Conservation (phyloP, 1,284 basidiomycete species). For the Puccinia hordei region DNA sequence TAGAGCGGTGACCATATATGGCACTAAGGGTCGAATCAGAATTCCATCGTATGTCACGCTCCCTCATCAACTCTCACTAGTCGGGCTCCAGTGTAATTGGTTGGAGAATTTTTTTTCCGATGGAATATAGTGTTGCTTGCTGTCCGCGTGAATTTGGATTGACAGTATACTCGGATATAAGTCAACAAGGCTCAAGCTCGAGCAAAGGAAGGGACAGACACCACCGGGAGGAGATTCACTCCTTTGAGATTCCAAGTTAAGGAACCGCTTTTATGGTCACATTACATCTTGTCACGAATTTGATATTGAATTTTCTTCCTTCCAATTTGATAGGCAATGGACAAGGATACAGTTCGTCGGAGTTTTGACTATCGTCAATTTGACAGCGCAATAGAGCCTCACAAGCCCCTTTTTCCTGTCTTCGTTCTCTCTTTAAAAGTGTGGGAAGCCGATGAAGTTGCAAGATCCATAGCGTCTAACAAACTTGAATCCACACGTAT, state of each 20-base stretch:
- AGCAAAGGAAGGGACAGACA: not conserved
- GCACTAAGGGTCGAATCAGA: conserved; percentile 37
- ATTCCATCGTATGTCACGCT: conserved; percentile 2
- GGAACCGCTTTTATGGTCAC: not conserved
- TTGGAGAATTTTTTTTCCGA: not conserved
- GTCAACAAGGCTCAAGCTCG: not conserved
- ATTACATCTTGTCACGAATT: not conserved
- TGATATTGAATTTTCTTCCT: not conserved
- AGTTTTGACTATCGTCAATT: not conserved
- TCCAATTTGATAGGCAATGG: not conserved
- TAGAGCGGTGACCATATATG: conserved; percentile 43
- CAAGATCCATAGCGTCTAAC: conserved; percentile 56
- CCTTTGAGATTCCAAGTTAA: conserved; percentile 22
- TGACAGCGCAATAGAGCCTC: not conserved
- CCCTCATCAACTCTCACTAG: not conserved
- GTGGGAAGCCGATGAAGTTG: conserved; percentile 61
- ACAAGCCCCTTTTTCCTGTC: not conserved
- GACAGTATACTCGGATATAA: not conserved
- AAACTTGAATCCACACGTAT: conserved; percentile 42
- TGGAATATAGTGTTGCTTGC: not conserved
- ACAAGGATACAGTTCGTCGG: conserved; percentile 10
- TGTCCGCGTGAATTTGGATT: conserved; percentile 27
- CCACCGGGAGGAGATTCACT: not conserved
- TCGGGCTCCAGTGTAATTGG: not conserved
- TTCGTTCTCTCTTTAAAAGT: conserved; percentile 53